Base-by-base conservation (phyloP, 805 yeast species). In the Yarrowia sp. region DNA sequence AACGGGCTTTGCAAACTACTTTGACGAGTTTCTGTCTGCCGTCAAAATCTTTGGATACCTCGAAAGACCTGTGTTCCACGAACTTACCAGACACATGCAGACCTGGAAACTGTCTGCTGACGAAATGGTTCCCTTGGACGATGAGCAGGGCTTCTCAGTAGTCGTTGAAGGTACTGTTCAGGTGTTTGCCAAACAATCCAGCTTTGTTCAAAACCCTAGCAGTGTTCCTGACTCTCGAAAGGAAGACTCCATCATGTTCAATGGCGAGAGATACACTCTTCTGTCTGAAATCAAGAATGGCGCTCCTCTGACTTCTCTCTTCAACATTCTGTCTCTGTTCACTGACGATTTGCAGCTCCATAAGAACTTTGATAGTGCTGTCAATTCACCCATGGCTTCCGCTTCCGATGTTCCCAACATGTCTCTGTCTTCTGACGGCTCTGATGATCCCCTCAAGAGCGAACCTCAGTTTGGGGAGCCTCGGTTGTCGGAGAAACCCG, bases 21-120 rank as follows among this genome's bases (percentile, higher is more conserved):
- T 94, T 66, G 97, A 94, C 76, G 97, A 93, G 69, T 94, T 94
- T 74, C 79, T 94, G 56, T 85, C 91, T 64, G 98, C 97, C 2
- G 91, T 95, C 72, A 92, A 92, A 78, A 89, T 95, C 8, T 95
- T 94, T 80, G 98, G 98, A 1, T 94, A 94, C 77, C 82, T 94
- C 61, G 98, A 94, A 72, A 84, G 89, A 70, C 89, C 91, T 1
- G 97, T 94, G 1, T 93, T 94, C 77, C 96, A 93, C 75, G 98
- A 93, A 74, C 83, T 94, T 73, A 93, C 98, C 3, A 89, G 90
- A 75, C 89, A 89, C 70, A 92, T 94, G 91, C 91, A 91, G 67
- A 94, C 98, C 0, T 92, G 91, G 75, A 89, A 90, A 70, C 77
- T 94, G 46, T 87, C 87, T 36, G 84, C 85, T 5, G 94, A 91